Evolutionary conservation across 2,329 filamentous ascomycete species (phyloP).

Genomic region (Sclerotiophoma versabilis): DNA sequence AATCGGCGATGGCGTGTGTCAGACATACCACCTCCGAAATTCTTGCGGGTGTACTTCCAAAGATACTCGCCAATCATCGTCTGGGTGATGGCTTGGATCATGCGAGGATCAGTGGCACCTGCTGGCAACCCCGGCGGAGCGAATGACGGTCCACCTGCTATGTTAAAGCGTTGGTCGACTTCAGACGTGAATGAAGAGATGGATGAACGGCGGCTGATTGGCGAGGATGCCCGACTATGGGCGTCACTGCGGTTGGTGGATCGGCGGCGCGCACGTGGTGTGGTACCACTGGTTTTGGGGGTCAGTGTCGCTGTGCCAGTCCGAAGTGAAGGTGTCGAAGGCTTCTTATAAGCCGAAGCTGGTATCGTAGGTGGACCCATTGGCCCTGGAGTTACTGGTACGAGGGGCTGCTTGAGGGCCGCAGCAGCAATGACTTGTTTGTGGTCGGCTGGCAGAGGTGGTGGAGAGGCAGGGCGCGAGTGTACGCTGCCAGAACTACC

Average conservation of each 20-base stretch:
- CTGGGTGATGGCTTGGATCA: slow-evolving; percentile 99
- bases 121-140: slow-evolving; percentile 67
- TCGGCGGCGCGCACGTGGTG: slow-evolving; percentile 58
- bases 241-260: slow-evolving; percentile 50
- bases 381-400: slow-evolving; percentile 49
- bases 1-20: slow-evolving; percentile 90
- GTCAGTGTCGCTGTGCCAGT: slow-evolving; percentile 53
- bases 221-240: slow-evolving; percentile 58
- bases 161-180: slow-evolving; percentile 87
- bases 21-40: slow-evolving; percentile 87
- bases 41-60: slow-evolving; percentile 98
- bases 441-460: slow-evolving; percentile 83
- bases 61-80: slow-evolving; percentile 99
- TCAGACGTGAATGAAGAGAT: slow-evolving; percentile 96
- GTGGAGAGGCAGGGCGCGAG: slow-evolving; percentile 60
- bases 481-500: slow-evolving; percentile 75
- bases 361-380: slow-evolving; percentile 90
- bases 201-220: slow-evolving; percentile 75
- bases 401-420: slow-evolving; percentile 57
- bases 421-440: slow-evolving; percentile 84
- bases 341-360: slow-evolving; percentile 72
- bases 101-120: slow-evolving; percentile 82
- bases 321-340: slow-evolving; percentile 52
- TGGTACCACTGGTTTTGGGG: slow-evolving; percentile 60
- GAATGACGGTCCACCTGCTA: slow-evolving; percentile 58